Percentiles rank a stretch among this genome's conserved stretches.
These are phyloP conservation scores for Patellifolia procumbens DNA, from an alignment of 179 eudicot genomes.

Conservation along the genomic window DNA sequence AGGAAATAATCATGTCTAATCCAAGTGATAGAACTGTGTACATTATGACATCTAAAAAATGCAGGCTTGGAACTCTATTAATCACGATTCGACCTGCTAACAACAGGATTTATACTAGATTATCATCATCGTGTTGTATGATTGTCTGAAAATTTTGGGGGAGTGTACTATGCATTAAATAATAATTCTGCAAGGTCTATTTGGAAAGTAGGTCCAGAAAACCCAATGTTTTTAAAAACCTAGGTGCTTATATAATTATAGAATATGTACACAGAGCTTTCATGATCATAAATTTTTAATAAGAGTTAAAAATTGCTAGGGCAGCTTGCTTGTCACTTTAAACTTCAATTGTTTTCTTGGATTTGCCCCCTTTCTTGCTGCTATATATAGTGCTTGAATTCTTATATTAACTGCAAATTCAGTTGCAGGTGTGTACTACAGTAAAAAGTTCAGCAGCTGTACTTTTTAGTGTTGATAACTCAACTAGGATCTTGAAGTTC, in stretches of 20 bases:
- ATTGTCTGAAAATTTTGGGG: neutral
- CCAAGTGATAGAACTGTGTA: neutral
- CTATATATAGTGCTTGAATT: slow-evolving; percentile 1
- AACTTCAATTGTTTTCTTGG: slow-evolving; percentile 15
- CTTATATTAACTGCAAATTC: slow-evolving; percentile 6
- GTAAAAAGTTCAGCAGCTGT: slow-evolving; percentile 13
- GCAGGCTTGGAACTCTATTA: neutral
- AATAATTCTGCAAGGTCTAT: slow-evolving; percentile 1
- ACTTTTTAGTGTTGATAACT: slow-evolving; percentile 18
- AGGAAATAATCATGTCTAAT: neutral
- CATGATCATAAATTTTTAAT: slow-evolving; percentile 11
- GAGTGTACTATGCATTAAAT: neutral
- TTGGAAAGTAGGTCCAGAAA: slow-evolving; percentile 4
- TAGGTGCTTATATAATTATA: neutral
- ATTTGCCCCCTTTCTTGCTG: neutral
- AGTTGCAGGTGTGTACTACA: slow-evolving; percentile 25
- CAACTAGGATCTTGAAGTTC: neutral
- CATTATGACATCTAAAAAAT: neutral
- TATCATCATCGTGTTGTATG: neutral
- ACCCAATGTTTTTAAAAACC: neutral
- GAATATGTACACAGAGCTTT: slow-evolving; percentile 13
- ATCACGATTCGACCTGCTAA: neutral
- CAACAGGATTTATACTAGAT: neutral
- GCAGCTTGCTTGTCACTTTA: slow-evolving; percentile 14
- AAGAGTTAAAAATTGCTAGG: slow-evolving; percentile 3